A percentile compares a stretch with the other conserved stretches of the same genome.
Conservation (phyloP, 169 alveolate genomes). For the Amoebophrya sp. region DNA sequence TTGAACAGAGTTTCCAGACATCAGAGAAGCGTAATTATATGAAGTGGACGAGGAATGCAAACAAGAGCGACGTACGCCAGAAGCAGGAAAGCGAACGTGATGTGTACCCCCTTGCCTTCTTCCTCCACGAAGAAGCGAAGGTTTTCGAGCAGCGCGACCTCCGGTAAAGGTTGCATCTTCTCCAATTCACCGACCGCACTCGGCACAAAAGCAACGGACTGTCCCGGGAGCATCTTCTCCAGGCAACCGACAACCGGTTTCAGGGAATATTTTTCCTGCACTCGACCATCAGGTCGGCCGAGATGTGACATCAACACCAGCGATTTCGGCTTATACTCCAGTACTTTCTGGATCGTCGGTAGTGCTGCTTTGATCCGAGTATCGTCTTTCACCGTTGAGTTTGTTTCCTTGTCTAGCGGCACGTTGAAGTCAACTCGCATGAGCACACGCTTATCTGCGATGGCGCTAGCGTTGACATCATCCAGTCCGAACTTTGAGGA, state of each 20-base stretch:
- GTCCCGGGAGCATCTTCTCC: constrained; percentile 60
- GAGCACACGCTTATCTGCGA: too few relatives aligned
- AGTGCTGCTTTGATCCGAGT: constrained; percentile 86
- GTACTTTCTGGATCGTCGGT: constrained; percentile 80
- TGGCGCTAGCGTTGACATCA: too few relatives aligned
- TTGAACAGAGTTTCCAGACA: too few relatives aligned
- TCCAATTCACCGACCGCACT: constrained; percentile 87
- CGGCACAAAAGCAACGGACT: constrained; percentile 72
- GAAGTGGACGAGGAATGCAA: too few relatives aligned
- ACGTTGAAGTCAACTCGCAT: constrained; percentile 95
- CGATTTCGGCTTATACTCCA: constrained; percentile 77
- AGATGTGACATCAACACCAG: constrained; percentile 88
- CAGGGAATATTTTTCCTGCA: constrained; percentile 72
- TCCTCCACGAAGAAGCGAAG: constrained; percentile 93
- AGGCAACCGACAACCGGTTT: constrained; percentile 79
- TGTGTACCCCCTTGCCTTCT: constrained; percentile 82
- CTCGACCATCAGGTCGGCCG: constrained; percentile 94
- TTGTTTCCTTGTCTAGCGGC: constrained; percentile 77
- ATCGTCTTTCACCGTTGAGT: constrained; percentile 71
- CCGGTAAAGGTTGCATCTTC: constrained; percentile 70
- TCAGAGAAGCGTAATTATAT: too few relatives aligned
- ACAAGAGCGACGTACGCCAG: too few relatives aligned
- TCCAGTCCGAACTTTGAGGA: too few relatives aligned
- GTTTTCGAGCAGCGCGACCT: constrained; percentile 84
- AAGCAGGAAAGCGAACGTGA: too few relatives aligned